These are phyloP conservation scores for Starmerella vitae DNA, from an alignment of 805 yeast species.

Conservation along the genomic window DNA sequence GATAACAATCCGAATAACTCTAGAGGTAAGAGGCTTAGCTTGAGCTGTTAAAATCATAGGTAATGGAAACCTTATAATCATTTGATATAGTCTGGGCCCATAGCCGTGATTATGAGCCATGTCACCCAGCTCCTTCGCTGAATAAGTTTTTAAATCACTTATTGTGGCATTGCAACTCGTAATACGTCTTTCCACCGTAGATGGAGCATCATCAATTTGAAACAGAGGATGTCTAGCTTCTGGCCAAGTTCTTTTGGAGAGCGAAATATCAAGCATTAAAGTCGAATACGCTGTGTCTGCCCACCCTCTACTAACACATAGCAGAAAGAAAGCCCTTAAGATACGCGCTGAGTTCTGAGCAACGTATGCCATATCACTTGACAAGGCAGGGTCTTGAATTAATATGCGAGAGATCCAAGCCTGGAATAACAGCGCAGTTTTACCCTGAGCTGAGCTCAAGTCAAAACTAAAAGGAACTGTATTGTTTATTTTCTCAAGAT, in stretches of 20 bases:
- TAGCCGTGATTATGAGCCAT: conserved; percentile 67
- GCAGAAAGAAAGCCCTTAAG: conserved; percentile 74
- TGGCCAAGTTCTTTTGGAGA: conserved; percentile 77
- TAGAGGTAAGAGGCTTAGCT: conserved; percentile 74
- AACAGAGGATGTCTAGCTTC: conserved; percentile 68
- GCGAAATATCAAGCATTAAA: conserved; percentile 71
- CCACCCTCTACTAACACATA: conserved; percentile 86
- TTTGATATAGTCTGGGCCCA: conserved; percentile 49
- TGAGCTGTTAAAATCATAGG: conserved; percentile 57
- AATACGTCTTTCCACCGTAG: conserved; percentile 41
- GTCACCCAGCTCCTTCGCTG: conserved; percentile 69
- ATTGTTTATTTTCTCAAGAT: conserved; percentile 49
- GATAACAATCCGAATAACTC: conserved; percentile 68
- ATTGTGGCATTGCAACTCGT: conserved; percentile 39
- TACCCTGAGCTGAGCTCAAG: conserved; percentile 39
- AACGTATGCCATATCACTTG: conserved; percentile 80
- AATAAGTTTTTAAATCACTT: conserved; percentile 61
- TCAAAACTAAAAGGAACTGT: conserved; percentile 20
- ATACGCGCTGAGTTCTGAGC: conserved; percentile 94
- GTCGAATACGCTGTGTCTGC: conserved; percentile 62
- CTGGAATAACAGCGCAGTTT: conserved; percentile 76
- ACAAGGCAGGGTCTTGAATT: conserved; percentile 65
- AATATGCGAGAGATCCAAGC: conserved; percentile 67
- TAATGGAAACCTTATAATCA: conserved; percentile 61
- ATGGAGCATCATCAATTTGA: conserved; percentile 52